A percentile compares a stretch with the other conserved stretches of the same genome.
Evolutionary conservation across 805 yeast genomes (phyloP).

Genomic region (Saccharomycopsis schoenii): DNA sequence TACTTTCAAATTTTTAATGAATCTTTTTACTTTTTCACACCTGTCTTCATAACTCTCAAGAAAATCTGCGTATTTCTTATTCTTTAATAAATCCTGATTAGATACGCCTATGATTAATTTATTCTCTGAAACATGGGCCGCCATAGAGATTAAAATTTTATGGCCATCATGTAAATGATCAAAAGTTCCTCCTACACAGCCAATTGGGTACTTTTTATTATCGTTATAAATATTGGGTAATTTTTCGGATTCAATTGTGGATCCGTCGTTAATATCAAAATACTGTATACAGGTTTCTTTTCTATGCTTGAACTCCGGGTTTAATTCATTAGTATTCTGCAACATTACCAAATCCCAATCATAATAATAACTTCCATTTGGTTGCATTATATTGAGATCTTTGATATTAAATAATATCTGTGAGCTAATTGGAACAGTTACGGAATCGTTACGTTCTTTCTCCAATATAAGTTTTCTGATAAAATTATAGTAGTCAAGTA

Average conservation of each 20-base stretch:
- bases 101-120: constrained; percentile 76
- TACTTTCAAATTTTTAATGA: constrained; percentile 35
- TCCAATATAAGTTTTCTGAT: constrained; percentile 20
- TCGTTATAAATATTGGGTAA: not conserved
- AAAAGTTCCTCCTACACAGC: constrained; percentile 91
- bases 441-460: not conserved
- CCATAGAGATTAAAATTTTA: constrained; percentile 65
- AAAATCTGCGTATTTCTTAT: constrained; percentile 62
- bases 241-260: not conserved
- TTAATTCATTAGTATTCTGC: not conserved
- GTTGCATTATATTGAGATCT: not conserved
- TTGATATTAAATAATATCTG: constrained; percentile 18
- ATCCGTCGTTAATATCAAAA: not conserved
- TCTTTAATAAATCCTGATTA: constrained; percentile 57
- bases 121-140: constrained; percentile 49
- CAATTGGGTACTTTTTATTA: constrained; percentile 21
- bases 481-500: constrained; percentile 26
- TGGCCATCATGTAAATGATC: constrained; percentile 97
- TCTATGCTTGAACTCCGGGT: not conserved
- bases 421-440: constrained; percentile 13
- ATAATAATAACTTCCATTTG: not conserved
- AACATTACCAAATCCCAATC: constrained; percentile 2
- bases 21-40: constrained; percentile 34
- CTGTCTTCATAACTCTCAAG: constrained; percentile 53
- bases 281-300: not conserved